These are phyloP conservation scores for Wolfiporia cocos DNA, from an alignment of 1,284 basidiomycete genomes.

Conservation along the genomic window DNA sequence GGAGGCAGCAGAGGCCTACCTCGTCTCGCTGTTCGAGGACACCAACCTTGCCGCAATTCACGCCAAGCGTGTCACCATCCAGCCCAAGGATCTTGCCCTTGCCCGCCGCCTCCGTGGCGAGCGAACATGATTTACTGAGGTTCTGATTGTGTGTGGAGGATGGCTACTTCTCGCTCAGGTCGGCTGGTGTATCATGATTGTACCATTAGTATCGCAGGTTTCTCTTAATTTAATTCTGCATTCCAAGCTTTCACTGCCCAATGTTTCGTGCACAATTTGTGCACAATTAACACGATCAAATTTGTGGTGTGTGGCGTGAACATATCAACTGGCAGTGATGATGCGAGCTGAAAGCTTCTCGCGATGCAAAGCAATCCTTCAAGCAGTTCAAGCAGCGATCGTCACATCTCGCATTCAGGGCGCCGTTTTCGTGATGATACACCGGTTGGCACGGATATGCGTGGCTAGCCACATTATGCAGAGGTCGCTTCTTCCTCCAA, in stretches of 20 bases:
- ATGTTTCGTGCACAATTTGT: background rate
- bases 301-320: no score
- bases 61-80: constrained; percentile 70
- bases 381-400: no score
- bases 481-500: no score
- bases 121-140: constrained; percentile 14
- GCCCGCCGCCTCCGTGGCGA: constrained; percentile 26
- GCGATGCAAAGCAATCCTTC: no score
- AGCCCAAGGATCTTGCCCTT: constrained; percentile 69
- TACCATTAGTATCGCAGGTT: constrained; percentile 4
- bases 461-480: no score
- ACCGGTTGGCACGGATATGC: no score
- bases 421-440: no score
- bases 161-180: constrained; percentile 10
- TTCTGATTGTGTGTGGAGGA: constrained; percentile 3
- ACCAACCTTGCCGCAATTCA: constrained; percentile 72
- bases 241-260: background rate
- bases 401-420: no score
- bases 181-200: constrained; percentile 1
- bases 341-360: no score
- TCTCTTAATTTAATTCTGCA: background rate
- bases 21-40: constrained; percentile 74
- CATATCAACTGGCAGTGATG: no score
- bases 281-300: no score
- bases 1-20: constrained; percentile 75